A percentile compares a stretch with the other conserved stretches of the same genome.
phyloP scores from a whole-genome alignment of 148 eudicot genomes.

The Mesembryanthemum crystallinum region DNA sequence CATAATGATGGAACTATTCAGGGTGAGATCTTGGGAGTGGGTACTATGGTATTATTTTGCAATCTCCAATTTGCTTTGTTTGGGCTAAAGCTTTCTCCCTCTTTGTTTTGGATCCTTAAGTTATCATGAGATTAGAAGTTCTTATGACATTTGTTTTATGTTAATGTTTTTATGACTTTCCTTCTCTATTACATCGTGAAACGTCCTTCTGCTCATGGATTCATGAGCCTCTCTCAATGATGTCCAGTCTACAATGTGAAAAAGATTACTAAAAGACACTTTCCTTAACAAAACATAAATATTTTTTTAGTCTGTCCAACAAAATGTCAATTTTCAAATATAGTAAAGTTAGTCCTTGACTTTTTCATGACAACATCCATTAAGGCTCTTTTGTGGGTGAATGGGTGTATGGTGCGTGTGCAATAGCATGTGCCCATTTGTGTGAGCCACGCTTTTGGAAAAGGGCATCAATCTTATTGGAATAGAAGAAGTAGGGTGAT shows the following conservation, averaged over 20 bases:
- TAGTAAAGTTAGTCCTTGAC: neutral
- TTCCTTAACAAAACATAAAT: too few relatives aligned
- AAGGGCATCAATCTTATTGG: neutral
- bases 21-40: neutral
- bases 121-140: neutral
- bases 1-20: neutral
- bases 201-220: too few relatives aligned
- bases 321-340: neutral
- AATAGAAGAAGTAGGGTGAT: neutral
- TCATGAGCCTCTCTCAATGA: too few relatives aligned
- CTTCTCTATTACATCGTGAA: too few relatives aligned
- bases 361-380: neutral
- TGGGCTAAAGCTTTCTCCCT: neutral
- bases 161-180: neutral
- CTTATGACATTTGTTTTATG: neutral
- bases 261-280: too few relatives aligned
- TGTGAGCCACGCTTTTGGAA: neutral
- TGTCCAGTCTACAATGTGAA: too few relatives aligned
- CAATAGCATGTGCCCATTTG: neutral
- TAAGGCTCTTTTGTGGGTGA: neutral
- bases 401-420: neutral
- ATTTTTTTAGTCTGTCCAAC: neutral
- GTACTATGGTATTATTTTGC: neutral
- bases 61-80: neutral
- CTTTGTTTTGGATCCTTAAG: neutral